Evolutionary conservation across 2,329 filamentous ascomycete species (phyloP), one percentile per base, ranked within the genome.

Genomic region (Rhexocercosporidium sp.): DNA sequence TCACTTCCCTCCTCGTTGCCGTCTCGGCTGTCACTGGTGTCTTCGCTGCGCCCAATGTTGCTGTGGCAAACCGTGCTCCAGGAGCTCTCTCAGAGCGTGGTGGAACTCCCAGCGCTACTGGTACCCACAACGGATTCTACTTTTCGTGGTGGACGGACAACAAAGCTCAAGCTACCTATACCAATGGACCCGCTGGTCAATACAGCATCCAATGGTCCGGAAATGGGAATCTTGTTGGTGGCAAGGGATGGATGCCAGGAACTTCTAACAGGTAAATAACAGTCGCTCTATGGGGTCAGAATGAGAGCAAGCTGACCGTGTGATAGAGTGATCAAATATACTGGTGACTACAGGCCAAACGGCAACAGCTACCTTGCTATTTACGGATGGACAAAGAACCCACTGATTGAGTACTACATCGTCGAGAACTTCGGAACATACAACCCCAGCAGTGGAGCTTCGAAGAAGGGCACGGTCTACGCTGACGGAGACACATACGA

Each of bases 131-230:
- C 72, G 86, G 86, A 64, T 89, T 82, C 79, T 89, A 84, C 80
- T 89, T 85, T 77, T 86, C 84, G 9, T 88, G 82, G 80, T 89
- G 85, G 85, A 86, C 82, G 64, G 86, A 88, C 67, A 82, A 83
- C n/a, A 39, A 59, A 3, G 81, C 79, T 44, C 74, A 78, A 49
- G 83, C 85, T 8, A 83, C 79, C 46, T 89, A 88, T 79, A 85
- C 82, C 74, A 88, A 88, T 77, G 82, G 81, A 22, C 75, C 77
- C 4, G 82, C 77, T 22, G 85, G 86, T 27, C 75, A 77, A 67
- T 87, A 86, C 80, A 82, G 79, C 69, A 78, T 84, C 7, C 78
- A 62, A 4, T 88, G 85, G 85, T 64, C 56, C 3, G 79, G 77
- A 39, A 83, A 81, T 71, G 71, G 69, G 18, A 81, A 84, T 77